A percentile compares a stretch with the other conserved stretches of the same genome.
Conservation (phyloP, 495 filamentous ascomycete species). For the Neurospora tetrasperma region DNA sequence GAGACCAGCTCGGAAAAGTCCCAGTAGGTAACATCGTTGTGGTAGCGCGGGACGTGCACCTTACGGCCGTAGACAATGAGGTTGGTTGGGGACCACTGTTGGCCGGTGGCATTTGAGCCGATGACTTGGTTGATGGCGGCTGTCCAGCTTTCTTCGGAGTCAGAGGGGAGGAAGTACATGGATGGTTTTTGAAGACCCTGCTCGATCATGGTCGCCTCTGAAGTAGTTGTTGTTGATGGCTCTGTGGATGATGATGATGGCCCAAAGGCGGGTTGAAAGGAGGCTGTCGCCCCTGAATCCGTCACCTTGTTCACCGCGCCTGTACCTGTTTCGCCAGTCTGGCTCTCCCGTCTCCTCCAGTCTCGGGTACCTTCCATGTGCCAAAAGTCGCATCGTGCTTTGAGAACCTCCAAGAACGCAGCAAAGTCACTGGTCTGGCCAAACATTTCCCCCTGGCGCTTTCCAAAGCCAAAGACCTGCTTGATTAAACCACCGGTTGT, state of each 20-base stretch:
- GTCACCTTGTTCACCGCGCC: background rate
- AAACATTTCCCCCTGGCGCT: slow-evolving; percentile 28
- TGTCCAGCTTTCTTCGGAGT: slow-evolving; percentile 14
- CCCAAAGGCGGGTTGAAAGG: slow-evolving; percentile 1
- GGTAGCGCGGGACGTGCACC: slow-evolving; percentile 39
- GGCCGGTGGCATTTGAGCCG: background rate
- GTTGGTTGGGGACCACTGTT: slow-evolving; percentile 36
- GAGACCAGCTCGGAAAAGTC: slow-evolving; percentile 50
- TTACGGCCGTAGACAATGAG: slow-evolving; percentile 51
- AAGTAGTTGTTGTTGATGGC: background rate
- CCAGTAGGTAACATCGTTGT: slow-evolving; percentile 41
- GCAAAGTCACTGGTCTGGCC: slow-evolving; percentile 53
- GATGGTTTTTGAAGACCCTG: slow-evolving; percentile 10
- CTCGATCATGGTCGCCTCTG: background rate
- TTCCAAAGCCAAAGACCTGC: slow-evolving; percentile 28
- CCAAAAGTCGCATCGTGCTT: slow-evolving; percentile 60
- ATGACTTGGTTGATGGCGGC: background rate
- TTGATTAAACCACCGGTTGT: slow-evolving; percentile 39
- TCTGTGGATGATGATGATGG: background rate
- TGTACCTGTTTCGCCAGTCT: slow-evolving; percentile 7
- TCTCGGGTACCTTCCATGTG: slow-evolving; percentile 58
- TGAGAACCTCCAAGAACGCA: slow-evolving; percentile 54
- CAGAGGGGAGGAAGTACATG: slow-evolving; percentile 23
- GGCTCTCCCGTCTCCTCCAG: slow-evolving; percentile 46
- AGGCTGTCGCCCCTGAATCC: background rate